phyloP scores from a whole-genome alignment of 2,329 filamentous ascomycete genomes.

The Ceratocystiopsis sp. region DNA sequence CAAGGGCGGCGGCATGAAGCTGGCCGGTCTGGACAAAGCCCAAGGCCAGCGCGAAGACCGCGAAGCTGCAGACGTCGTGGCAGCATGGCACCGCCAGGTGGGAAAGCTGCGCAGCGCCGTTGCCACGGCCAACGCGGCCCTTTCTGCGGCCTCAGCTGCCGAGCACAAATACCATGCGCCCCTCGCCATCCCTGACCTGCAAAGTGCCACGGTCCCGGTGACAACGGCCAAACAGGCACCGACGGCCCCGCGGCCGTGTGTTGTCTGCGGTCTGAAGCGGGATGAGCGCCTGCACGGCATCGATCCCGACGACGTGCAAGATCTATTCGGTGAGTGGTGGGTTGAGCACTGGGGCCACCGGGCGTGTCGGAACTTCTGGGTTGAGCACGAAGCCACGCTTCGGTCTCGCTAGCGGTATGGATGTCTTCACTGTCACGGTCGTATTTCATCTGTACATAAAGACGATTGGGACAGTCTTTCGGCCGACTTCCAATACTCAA shows the following conservation, averaged over 20 bases:
- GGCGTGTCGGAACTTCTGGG: slow-evolving; percentile 73
- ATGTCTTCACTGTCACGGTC: too few relatives aligned
- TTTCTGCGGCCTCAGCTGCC: slow-evolving; percentile 10
- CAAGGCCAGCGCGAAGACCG: slow-evolving; percentile 72
- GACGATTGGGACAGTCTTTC: too few relatives aligned
- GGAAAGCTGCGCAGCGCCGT: slow-evolving; percentile 59
- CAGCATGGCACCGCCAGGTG: slow-evolving; percentile 58
- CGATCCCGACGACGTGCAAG: slow-evolving; percentile 54
- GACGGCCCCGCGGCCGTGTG: slow-evolving; percentile 57
- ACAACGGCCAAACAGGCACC: slow-evolving; percentile 55
- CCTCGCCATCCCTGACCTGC: slow-evolving; percentile 49
- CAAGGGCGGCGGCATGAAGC: slow-evolving; percentile 73
- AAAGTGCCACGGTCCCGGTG: slow-evolving; percentile 46
- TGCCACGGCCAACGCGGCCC: slow-evolving; percentile 41
- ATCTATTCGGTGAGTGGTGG: slow-evolving; percentile 97
- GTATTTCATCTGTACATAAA: too few relatives aligned
- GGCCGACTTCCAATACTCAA: too few relatives aligned
- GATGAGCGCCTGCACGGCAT: slow-evolving; percentile 68
- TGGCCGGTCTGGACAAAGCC: slow-evolving; percentile 67
- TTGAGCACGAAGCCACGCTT: slow-evolving; percentile 52
- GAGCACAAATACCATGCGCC: slow-evolving; percentile 11
- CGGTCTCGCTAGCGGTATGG: slow-evolving; percentile 17
- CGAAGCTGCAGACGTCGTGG: slow-evolving; percentile 62
- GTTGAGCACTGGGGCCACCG: slow-evolving; percentile 72
- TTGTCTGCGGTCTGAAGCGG: slow-evolving; percentile 73